phyloP scores from a whole-genome alignment of 2,329 filamentous ascomycete genomes.

The Lecanoromycetidae sp. region DNA sequence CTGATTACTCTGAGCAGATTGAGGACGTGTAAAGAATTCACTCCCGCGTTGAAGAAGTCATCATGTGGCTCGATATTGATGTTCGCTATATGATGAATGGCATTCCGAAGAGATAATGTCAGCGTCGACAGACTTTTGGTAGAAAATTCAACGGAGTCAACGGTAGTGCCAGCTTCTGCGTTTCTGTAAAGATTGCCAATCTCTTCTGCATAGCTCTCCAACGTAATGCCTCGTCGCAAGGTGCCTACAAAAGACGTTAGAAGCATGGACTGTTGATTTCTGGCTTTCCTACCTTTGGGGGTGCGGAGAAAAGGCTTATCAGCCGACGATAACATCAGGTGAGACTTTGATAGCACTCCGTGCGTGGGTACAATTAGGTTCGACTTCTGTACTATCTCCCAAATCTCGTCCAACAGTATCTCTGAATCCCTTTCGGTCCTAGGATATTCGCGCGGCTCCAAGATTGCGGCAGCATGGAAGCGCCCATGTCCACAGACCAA shows the following conservation, averaged over 20 bases:
- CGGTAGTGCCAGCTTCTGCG: not conserved
- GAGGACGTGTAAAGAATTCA: conserved; percentile 8
- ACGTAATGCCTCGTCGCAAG: conserved; percentile 32
- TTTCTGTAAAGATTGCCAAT: conserved; percentile 37
- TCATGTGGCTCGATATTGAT: not conserved
- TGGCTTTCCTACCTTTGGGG: conserved; percentile 25
- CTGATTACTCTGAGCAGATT: not conserved
- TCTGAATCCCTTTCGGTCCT: not conserved
- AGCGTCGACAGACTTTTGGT: not conserved
- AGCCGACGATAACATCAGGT: not conserved
- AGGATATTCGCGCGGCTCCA: conserved; percentile 29
- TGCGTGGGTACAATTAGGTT: conserved; percentile 3
- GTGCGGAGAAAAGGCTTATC: conserved; percentile 28
- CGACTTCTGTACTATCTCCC: not conserved
- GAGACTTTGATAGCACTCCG: not conserved
- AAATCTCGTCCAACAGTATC: conserved; percentile 7
- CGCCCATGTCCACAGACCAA: conserved; percentile 27
- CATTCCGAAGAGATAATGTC: not conserved
- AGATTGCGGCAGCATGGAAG: conserved; percentile 28
- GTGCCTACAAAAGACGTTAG: conserved; percentile 34
- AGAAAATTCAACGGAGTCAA: not conserved
- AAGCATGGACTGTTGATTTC: not conserved
- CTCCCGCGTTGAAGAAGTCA: conserved; percentile 3
- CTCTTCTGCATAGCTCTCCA: conserved; percentile 32
- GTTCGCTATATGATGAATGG: not conserved